Percentiles rank a stretch among this genome's conserved stretches.
Conservation (phyloP, 2,329 filamentous ascomycete species). For the Cylindrodendrum hubeiense region DNA sequence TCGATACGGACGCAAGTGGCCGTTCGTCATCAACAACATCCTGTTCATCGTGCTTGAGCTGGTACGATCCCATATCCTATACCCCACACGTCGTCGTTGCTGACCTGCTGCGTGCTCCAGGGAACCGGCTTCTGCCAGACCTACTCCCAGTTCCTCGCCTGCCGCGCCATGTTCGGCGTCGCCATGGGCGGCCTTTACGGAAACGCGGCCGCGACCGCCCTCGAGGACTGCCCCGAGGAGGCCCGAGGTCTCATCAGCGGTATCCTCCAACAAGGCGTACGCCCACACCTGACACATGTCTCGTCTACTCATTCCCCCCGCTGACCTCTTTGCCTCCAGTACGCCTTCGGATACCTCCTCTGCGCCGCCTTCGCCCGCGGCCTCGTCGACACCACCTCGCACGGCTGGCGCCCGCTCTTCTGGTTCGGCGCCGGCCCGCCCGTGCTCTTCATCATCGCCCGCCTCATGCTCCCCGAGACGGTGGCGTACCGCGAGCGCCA, state of each 20-base stretch:
- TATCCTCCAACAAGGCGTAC: constrained; percentile 78
- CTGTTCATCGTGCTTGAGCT: constrained; percentile 80
- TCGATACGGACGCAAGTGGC: constrained; percentile 74
- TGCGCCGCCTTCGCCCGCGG: constrained; percentile 71
- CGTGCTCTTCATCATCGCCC: constrained; percentile 82
- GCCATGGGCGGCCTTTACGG: constrained; percentile 88
- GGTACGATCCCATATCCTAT: constrained; percentile 55
- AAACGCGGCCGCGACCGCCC: constrained; percentile 81
- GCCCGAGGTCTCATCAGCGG: constrained; percentile 81
- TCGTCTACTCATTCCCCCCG: too few relatives aligned
- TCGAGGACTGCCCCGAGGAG: constrained; percentile 78
- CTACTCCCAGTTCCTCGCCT: constrained; percentile 79
- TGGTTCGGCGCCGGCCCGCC: constrained; percentile 91
- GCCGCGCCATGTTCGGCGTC: constrained; percentile 80
- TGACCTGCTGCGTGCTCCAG: constrained; percentile 45
- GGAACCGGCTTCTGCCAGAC: constrained; percentile 77
- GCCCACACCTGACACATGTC: constrained; percentile 15
- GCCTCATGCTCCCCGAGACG: constrained; percentile 84
- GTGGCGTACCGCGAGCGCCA: constrained; percentile 77
- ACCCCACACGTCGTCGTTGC: not conserved
- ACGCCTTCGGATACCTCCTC: constrained; percentile 74
- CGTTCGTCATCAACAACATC: constrained; percentile 81
- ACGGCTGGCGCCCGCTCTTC: constrained; percentile 87
- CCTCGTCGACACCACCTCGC: constrained; percentile 80
- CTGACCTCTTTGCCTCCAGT: constrained; percentile 51